Evolutionary conservation across 768 basidiomycete species (phyloP).

Genomic region (Suillus luteus): DNA sequence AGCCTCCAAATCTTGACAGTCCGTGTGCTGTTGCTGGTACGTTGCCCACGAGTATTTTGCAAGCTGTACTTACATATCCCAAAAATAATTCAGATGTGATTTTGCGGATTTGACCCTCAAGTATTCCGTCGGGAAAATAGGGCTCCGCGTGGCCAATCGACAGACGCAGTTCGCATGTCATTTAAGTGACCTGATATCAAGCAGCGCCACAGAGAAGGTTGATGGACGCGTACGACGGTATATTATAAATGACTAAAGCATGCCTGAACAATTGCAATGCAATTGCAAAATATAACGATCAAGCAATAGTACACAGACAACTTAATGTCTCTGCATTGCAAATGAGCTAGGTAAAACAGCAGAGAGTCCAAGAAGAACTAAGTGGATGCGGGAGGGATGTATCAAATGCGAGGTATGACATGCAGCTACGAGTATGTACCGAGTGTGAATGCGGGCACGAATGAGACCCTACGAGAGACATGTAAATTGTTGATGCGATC

Average conservation of each 20-base stretch:
- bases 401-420: constrained; percentile 27
- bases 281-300: constrained; percentile 1
- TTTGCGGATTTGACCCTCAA: not conserved
- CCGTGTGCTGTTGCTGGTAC: not conserved
- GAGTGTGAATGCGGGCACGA: constrained; percentile 14
- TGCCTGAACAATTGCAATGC: constrained; percentile 1
- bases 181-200: not conserved
- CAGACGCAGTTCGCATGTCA: not conserved
- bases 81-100: constrained; percentile 7
- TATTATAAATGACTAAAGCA: constrained; percentile 8
- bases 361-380: constrained; percentile 21
- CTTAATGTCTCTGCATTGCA: constrained; percentile 10
- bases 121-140: not conserved
- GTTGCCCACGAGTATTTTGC: not conserved
- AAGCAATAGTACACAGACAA: constrained; percentile 7
- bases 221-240: not conserved
- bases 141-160: not conserved
- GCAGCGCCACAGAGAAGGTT: not conserved
- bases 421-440: constrained; percentile 21
- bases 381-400: constrained; percentile 14
- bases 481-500: constrained; percentile 19
- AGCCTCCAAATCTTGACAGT: not conserved
- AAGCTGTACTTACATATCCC: not conserved
- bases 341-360: constrained; percentile 13
- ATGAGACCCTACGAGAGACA: constrained; percentile 20